Conservation (phyloP, 2,329 filamentous ascomycete species). For the Hymenoscyphus repandus region DNA sequence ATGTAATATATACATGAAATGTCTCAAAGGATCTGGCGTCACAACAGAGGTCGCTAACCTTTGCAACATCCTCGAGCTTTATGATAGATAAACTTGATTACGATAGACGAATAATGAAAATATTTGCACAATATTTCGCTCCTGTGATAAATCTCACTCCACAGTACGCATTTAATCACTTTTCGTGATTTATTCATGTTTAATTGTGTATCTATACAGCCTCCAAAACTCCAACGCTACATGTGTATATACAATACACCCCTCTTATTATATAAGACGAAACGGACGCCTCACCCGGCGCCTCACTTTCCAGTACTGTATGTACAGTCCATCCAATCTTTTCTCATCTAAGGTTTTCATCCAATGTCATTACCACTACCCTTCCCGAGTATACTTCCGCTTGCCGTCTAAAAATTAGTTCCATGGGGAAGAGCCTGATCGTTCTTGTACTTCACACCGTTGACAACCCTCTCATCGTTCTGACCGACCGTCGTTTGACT, state of each 20-base stretch:
- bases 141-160: too few species aligned
- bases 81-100: too few species aligned
- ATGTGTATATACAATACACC: too few species aligned
- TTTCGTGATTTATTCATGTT: neutral
- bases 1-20: too few species aligned
- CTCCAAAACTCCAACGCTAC: neutral
- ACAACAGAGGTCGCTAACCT: too few species aligned
- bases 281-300: neutral
- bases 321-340: neutral
- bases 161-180: neutral
- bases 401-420: too few species aligned
- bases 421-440: too few species aligned
- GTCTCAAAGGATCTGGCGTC: too few species aligned
- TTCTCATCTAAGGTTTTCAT: neutral
- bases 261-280: neutral
- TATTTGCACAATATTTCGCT: too few species aligned
- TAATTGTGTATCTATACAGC: neutral
- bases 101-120: too few species aligned
- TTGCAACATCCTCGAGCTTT: too few species aligned
- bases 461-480: constrained; percentile 14
- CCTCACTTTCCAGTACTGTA: too few species aligned
- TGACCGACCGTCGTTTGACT: constrained; percentile 12
- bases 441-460: constrained; percentile 9
- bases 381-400: neutral
- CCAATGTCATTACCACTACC: neutral